Evolutionary conservation across 495 filamentous ascomycete genomes (phyloP), one percentile per base, ranked within the genome.

Genomic region (Trichoderma virens): DNA sequence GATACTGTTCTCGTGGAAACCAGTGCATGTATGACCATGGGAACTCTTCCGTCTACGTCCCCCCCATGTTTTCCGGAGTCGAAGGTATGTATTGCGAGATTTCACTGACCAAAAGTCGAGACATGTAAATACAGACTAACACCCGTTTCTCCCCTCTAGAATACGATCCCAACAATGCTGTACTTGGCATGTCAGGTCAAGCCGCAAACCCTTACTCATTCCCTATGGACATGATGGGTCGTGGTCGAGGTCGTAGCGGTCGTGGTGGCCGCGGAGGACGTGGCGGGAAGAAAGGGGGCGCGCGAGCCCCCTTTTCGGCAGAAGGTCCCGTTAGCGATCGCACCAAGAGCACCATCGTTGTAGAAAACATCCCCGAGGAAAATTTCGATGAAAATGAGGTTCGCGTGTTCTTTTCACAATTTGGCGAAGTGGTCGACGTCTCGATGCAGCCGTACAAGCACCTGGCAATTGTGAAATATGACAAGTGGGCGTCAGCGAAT

Each of bases 281-380:
- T 69, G 72, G 85, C 76, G 23, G 56, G 63, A 28, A 70, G 68
- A 68, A 67, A 68, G 23, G 61, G 1, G 59, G 79, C 41, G 79
- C 78, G 61, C 83, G 89, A 47, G 81, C 87, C 14, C 82, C 87
- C 8, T 91, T 95, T 72, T 91, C 92, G 6, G 82, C 84, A 4
- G 84, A 85, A 64, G 89, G 92, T 0, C 90, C 90, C 0, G 88
- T 87, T 54, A 79, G 82, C 43, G 91, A 97, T 72, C 83, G 82
- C 62, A 85, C 83, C 0, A 88, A 90, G 64, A 91, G 86, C 2
- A 88, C 89, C 0, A 86, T 98, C 51, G 94, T 98, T 7, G 86
- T 98, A 5, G 93, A 97, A 68, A 88, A 92, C 66, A 97, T 98
- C 39, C 94, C 94, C 0, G 88, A 92, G 61, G 91, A 97, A 34